phyloP scores from a whole-genome alignment of 352 stramenopile genomes.

The Aphanomyces astaci region DNA sequence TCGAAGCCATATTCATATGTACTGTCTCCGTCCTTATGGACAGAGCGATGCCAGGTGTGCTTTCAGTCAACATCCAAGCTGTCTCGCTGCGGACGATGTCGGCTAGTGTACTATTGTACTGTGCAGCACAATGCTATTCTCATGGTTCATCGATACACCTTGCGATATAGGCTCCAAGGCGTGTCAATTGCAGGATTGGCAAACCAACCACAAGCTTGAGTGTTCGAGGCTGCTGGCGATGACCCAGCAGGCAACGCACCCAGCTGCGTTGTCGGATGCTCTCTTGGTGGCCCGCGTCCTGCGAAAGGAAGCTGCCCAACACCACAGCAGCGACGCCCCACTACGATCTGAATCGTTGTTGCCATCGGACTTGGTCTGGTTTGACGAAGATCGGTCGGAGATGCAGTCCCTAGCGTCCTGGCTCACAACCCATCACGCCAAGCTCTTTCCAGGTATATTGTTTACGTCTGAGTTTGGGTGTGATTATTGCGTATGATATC shows the following conservation, averaged over 20 bases:
- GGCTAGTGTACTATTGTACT: constrained; percentile 55
- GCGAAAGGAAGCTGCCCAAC: constrained; percentile 28
- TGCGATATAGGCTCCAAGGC: constrained; percentile 37
- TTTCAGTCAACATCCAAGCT: constrained; percentile 34
- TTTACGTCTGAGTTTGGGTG: constrained; percentile 32
- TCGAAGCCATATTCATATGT: constrained; percentile 32
- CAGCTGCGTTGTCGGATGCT: constrained; percentile 40
- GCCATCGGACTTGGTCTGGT: constrained; percentile 44
- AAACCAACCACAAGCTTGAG: constrained; percentile 46
- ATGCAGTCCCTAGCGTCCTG: constrained; percentile 34
- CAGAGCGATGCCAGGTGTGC: constrained; percentile 52
- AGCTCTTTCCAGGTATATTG: constrained; percentile 33
- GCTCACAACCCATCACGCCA: constrained; percentile 34
- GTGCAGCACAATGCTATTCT: not conserved
- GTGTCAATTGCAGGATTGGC: constrained; percentile 62
- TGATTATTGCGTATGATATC: no score
- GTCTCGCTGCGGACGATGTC: constrained; percentile 51
- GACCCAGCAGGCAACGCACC: constrained; percentile 29
- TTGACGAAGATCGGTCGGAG: constrained; percentile 41
- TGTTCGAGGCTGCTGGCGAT: constrained; percentile 45
- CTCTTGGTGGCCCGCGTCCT: constrained; percentile 37
- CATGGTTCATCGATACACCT: not conserved
- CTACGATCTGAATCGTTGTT: not conserved
- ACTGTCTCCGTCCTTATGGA: constrained; percentile 47
- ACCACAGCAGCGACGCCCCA: constrained; percentile 21